These are phyloP conservation scores for Mrakia gelida DNA, from an alignment of 768 basidiomycete genomes.

Conservation along the genomic window DNA sequence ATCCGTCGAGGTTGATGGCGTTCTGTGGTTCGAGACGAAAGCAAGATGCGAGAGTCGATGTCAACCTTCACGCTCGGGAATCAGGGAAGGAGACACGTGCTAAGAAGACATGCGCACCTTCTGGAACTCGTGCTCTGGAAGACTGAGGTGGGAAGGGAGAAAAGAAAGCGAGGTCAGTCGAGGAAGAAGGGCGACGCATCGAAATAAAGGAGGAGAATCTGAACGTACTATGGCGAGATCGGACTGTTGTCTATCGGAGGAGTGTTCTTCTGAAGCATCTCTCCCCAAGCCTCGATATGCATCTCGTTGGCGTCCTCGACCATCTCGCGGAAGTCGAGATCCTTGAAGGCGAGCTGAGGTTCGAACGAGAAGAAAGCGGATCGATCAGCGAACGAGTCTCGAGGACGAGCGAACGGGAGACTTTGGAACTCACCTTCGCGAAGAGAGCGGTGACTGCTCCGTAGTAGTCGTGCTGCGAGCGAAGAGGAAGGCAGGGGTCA, in stretches of 20 bases:
- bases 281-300: constrained; percentile 59
- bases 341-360: constrained; percentile 13
- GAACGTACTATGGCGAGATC: constrained; percentile 73
- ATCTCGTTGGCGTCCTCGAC: constrained; percentile 28
- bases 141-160: background rate
- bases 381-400: too few relatives aligned
- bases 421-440: background rate
- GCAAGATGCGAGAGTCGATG: background rate
- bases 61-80: background rate
- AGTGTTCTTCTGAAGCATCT: constrained; percentile 67
- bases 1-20: constrained; percentile 29
- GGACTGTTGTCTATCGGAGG: constrained; percentile 69
- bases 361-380: too few relatives aligned
- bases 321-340: constrained; percentile 22
- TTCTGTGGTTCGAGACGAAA: background rate
- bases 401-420: too few relatives aligned
- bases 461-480: constrained; percentile 25
- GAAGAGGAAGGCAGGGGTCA: background rate
- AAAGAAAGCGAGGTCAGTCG: background rate
- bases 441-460: constrained; percentile 21
- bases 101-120: background rate
- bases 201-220: background rate
- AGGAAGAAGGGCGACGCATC: background rate
- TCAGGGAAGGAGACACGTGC: background rate
- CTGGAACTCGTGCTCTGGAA: constrained; percentile 25